These are phyloP conservation scores for Tinospora cordifolia DNA, from an alignment of 164 flowering plant species.

Conservation along the genomic window DNA sequence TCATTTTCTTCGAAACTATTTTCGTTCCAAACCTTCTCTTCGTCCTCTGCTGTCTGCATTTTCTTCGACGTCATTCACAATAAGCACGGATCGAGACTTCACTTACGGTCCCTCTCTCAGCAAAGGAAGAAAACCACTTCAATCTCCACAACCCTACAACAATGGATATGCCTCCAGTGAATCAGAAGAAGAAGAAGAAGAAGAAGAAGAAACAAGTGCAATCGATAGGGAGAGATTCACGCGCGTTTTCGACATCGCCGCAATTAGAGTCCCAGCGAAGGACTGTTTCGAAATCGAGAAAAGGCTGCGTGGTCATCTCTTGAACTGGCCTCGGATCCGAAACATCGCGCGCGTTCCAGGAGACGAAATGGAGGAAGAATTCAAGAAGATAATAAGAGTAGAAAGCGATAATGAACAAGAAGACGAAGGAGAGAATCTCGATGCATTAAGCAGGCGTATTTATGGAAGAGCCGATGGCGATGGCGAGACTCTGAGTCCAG, in stretches of 20 bases:
- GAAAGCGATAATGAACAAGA: not conserved
- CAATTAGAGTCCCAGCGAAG: slow-evolving; percentile 72
- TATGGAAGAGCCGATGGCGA: slow-evolving; percentile 55
- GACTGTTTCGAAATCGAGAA: slow-evolving; percentile 62
- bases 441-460: slow-evolving; percentile 39
- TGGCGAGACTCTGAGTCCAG: slow-evolving; percentile 48
- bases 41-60: slow-evolving; percentile 19
- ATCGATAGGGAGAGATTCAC: slow-evolving; percentile 54
- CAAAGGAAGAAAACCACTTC: slow-evolving; percentile 39
- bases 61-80: slow-evolving; percentile 14
- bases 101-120: slow-evolving; percentile 74
- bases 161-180: not conserved
- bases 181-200: not conserved
- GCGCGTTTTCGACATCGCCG: slow-evolving; percentile 57
- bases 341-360: slow-evolving; percentile 85
- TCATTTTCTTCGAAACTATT: slow-evolving; percentile 14
- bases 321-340: slow-evolving; percentile 92
- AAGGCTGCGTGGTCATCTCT: slow-evolving; percentile 74
- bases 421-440: slow-evolving; percentile 21
- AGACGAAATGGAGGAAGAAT: slow-evolving; percentile 57
- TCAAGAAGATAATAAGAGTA: slow-evolving; percentile 19
- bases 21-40: slow-evolving; percentile 9
- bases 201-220: slow-evolving; percentile 3
- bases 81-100: slow-evolving; percentile 12
- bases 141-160: not conserved